Evolutionary conservation across 371 early-diverging fungal species (phyloP).

Genomic region (Coemansia sp.): DNA sequence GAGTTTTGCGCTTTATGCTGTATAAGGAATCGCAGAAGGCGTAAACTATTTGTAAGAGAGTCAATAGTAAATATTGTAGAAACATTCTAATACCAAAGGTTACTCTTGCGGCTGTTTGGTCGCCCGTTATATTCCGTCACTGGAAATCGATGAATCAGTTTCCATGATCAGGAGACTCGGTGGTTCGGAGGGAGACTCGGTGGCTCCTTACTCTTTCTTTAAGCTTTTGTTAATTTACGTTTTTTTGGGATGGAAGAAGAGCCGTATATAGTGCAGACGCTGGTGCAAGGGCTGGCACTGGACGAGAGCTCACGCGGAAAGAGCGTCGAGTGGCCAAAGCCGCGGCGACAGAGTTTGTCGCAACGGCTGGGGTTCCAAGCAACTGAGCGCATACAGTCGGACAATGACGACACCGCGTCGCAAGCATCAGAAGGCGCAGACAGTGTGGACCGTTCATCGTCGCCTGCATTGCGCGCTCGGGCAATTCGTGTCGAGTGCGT

Average conservation of each 20-base stretch:
- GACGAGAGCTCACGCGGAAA: neutral
- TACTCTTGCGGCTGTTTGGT: too few species aligned
- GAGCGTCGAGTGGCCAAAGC: neutral
- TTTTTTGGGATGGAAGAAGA: neutral
- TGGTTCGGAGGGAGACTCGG: too few species aligned
- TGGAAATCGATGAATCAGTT: too few species aligned
- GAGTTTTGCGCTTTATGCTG: too few species aligned
- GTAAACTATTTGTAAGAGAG: too few species aligned
- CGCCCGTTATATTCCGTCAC: too few species aligned
- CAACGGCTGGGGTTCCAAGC: constrained; percentile 40
- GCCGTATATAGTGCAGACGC: neutral
- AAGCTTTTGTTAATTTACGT: too few species aligned
- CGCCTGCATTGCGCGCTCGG: constrained; percentile 3
- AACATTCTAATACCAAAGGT: too few species aligned
- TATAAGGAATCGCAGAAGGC: too few species aligned
- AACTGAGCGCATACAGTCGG: neutral
- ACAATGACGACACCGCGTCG: neutral
- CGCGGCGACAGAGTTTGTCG: constrained; percentile 43
- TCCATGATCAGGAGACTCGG: too few species aligned
- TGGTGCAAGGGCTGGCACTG: neutral
- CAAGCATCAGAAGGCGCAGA: neutral
- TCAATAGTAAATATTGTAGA: too few species aligned
- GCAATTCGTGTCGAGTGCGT: constrained; percentile 34
- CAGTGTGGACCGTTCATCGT: neutral
- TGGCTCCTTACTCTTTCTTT: too few species aligned